Percentiles rank a stretch among this genome's conserved stretches.
These are phyloP conservation scores for Helotiales sp. DNA, from an alignment of 2,329 filamentous ascomycete genomes.

Conservation along the genomic window DNA sequence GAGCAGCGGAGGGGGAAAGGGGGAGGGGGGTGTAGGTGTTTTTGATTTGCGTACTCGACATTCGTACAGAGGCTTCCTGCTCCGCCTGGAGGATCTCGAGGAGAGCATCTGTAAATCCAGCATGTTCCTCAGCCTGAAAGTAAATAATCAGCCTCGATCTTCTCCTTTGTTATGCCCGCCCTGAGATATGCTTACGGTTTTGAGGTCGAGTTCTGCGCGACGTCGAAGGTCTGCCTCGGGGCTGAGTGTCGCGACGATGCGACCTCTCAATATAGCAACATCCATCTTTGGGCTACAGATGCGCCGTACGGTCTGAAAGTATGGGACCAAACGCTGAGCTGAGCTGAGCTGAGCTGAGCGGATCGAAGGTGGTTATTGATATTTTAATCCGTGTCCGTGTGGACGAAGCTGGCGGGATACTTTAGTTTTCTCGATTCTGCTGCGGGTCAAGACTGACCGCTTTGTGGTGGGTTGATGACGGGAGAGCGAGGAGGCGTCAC, in stretches of 20 bases:
- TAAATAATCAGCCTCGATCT: conserved; percentile 26
- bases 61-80: conserved; percentile 80
- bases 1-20: conserved; percentile 38
- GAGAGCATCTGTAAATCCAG: conserved; percentile 88
- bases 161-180: conserved; percentile 10
- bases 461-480: neutral
- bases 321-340: conserved; percentile 23
- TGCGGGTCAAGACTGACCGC: neutral
- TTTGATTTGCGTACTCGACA: conserved; percentile 73
- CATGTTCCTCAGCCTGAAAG: conserved; percentile 80
- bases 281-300: conserved; percentile 60
- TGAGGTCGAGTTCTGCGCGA: conserved; percentile 79
- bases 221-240: conserved; percentile 75
- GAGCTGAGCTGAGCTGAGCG: conserved; percentile 19
- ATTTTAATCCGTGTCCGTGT: conserved; percentile 9
- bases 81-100: conserved; percentile 90
- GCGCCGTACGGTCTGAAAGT: conserved; percentile 22
- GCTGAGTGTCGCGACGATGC: conserved; percentile 78
- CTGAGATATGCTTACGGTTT: conserved; percentile 63
- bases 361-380: conserved; percentile 15
- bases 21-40: conserved; percentile 15
- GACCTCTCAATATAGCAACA: conserved; percentile 73
- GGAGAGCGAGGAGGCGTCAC: neutral
- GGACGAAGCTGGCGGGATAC: conserved; percentile 4
- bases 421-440: conserved; percentile 9